A percentile compares a stretch with the other conserved stretches of the same genome.
phyloP scores from a whole-genome alignment of 2,329 filamentous ascomycete genomes.

The Rachicladosporium sp. region DNA sequence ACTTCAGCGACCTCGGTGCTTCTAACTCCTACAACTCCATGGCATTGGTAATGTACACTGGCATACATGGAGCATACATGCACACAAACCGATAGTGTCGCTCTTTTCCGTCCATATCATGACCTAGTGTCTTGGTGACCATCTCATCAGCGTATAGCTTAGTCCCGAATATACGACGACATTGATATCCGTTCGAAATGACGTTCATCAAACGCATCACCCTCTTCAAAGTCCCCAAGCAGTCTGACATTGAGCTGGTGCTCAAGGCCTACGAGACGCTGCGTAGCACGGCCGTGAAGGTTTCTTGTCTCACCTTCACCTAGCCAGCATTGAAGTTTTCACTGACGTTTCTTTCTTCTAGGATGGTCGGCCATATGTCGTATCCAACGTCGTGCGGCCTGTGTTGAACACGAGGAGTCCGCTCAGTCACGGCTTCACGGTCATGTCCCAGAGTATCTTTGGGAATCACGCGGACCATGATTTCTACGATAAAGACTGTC shows the following conservation, averaged over 20 bases:
- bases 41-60: too few species aligned
- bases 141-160: too few species aligned
- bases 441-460: slow-evolving; percentile 54
- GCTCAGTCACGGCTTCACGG: slow-evolving; percentile 52
- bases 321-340: too few species aligned
- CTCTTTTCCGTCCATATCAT: too few species aligned
- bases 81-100: too few species aligned
- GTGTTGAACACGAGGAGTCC: slow-evolving; percentile 23
- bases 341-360: slow-evolving; percentile 20
- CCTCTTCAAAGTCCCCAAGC: slow-evolving; percentile 41
- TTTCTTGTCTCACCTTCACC: too few species aligned
- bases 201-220: slow-evolving; percentile 36
- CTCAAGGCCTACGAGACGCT: slow-evolving; percentile 34
- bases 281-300: slow-evolving; percentile 32
- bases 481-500: slow-evolving; percentile 53
- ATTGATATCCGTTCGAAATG: slow-evolving; percentile 7
- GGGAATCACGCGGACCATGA: slow-evolving; percentile 52
- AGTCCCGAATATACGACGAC: background rate
- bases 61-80: too few species aligned
- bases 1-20: too few species aligned
- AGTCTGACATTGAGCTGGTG: slow-evolving; percentile 32
- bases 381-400: slow-evolving; percentile 26
- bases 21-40: too few species aligned
- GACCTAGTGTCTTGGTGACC: too few species aligned
- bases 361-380: slow-evolving; percentile 61